phyloP scores from a whole-genome alignment of 1,139 yeast species.

The Eremothecium gossypii region DNA sequence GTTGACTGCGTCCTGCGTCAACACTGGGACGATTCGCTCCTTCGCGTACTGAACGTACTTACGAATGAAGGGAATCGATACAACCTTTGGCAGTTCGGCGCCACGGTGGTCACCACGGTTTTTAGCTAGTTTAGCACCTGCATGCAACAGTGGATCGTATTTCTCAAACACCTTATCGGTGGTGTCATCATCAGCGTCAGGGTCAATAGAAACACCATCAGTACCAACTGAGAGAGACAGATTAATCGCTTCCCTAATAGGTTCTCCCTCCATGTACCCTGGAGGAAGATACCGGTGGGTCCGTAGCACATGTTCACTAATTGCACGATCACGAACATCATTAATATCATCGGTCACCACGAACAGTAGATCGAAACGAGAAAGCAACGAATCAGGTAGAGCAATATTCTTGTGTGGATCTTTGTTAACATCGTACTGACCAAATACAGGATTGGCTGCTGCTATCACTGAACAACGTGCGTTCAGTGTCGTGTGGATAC shows the following conservation, averaged over 20 bases:
- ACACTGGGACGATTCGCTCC: conserved; percentile 73
- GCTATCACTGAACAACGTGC: conserved; percentile 97
- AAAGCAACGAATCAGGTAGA: conserved; percentile 87
- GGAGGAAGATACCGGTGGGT: conserved; percentile 88
- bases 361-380: conserved; percentile 92
- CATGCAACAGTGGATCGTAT: conserved; percentile 73
- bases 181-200: conserved; percentile 27
- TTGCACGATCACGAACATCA: conserved; percentile 72
- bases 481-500: conserved; percentile 91
- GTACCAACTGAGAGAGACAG: conserved; percentile 77
- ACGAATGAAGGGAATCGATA: conserved; percentile 78
- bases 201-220: conserved; percentile 30
- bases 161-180: conserved; percentile 61
- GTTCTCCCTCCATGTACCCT: conserved; percentile 90
- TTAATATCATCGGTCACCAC: conserved; percentile 94
- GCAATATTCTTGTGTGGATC: conserved; percentile 97
- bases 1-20: conserved; percentile 71
- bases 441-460: conserved; percentile 97
- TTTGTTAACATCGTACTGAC: conserved; percentile 92
- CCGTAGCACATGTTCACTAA: conserved; percentile 89
- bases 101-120: conserved; percentile 31
- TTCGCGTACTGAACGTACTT: conserved; percentile 93
- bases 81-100: conserved; percentile 47
- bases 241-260: conserved; percentile 67
- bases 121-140: conserved; percentile 49